Percentiles rank a stretch among this genome's conserved stretches.
These are phyloP conservation scores for Penicillium sp. DNA, from an alignment of 2,329 filamentous ascomycete genomes.

Conservation along the genomic window DNA sequence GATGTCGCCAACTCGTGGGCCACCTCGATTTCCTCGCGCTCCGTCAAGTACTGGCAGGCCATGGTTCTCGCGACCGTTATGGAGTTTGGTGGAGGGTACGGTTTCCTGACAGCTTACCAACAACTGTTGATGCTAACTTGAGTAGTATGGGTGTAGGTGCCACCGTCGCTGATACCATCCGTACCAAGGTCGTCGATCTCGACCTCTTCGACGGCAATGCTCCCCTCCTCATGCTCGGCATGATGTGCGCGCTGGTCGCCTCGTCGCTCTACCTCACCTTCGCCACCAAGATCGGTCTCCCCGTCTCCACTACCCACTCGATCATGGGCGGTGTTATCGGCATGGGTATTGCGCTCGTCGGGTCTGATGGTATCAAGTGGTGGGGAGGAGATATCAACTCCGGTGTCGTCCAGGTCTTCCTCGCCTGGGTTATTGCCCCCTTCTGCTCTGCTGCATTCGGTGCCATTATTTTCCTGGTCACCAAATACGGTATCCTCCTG, in stretches of 20 bases:
- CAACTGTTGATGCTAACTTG: neutral
- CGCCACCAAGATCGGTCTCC: slow-evolving; percentile 24
- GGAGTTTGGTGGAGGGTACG: slow-evolving; percentile 26
- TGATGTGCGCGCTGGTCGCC: slow-evolving; percentile 23
- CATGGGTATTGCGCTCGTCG: slow-evolving; percentile 25
- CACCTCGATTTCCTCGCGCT: slow-evolving; percentile 27
- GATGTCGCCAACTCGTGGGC: slow-evolving; percentile 29
- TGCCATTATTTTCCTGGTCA: slow-evolving; percentile 24
- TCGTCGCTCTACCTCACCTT: slow-evolving; percentile 25
- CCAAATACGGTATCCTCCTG: slow-evolving; percentile 23
- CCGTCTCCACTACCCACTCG: slow-evolving; percentile 27
- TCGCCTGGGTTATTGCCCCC: slow-evolving; percentile 28
- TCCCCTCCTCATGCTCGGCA: slow-evolving; percentile 25
- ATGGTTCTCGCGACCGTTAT: slow-evolving; percentile 25
- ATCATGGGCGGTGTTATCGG: slow-evolving; percentile 28
- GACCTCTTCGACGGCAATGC: slow-evolving; percentile 16
- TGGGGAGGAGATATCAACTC: slow-evolving; percentile 29
- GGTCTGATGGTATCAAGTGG: slow-evolving; percentile 21
- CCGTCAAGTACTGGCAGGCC: slow-evolving; percentile 26
- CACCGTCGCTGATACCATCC: slow-evolving; percentile 25
- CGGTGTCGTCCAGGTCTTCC: slow-evolving; percentile 27
- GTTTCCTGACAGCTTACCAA: too few species aligned
- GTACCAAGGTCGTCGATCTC: slow-evolving; percentile 25
- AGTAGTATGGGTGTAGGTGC: slow-evolving; percentile 25
- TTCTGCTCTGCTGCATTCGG: slow-evolving; percentile 21